These are phyloP conservation scores for Leptographium flavum DNA, from an alignment of 2,329 filamentous ascomycete species.

Conservation along the genomic window DNA sequence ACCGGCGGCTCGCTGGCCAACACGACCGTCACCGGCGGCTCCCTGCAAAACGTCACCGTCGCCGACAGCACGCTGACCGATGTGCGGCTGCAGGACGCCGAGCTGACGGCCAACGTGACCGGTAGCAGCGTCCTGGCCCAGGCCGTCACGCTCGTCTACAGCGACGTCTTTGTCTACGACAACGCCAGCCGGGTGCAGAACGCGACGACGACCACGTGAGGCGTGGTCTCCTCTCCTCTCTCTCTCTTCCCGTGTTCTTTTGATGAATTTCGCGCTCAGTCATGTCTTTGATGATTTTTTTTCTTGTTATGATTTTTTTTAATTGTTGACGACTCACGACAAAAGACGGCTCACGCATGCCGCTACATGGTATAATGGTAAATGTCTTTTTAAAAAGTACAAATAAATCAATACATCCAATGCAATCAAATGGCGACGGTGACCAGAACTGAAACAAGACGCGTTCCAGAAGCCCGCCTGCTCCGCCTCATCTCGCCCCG, in stretches of 20 bases:
- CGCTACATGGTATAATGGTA: no score
- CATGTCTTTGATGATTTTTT: no score
- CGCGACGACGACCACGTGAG: neutral
- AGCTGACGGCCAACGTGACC: neutral
- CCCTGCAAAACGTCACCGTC: slow-evolving; percentile 5
- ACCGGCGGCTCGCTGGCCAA: slow-evolving; percentile 9
- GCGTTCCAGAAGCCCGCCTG: no score
- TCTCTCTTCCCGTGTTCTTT: neutral
- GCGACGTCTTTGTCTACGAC: neutral
- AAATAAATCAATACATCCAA: no score
- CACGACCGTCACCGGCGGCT: slow-evolving; percentile 6
- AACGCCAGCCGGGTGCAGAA: slow-evolving; percentile 1
- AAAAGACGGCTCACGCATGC: no score
- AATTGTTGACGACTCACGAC: no score
- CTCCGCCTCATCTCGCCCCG: no score
- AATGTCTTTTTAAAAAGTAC: no score
- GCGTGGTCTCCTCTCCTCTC: neutral
- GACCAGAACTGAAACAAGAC: no score
- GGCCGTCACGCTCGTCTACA: neutral
- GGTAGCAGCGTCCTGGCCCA: neutral
- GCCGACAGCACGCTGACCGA: neutral
- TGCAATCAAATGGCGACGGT: no score
- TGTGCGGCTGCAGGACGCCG: slow-evolving; percentile 3
- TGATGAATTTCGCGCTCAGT: neutral
- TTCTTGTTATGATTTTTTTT: no score